Evolutionary conservation across 1,139 yeast species (phyloP), one percentile per base, ranked within the genome.

Genomic region (Saccharomyces uvarum): DNA sequence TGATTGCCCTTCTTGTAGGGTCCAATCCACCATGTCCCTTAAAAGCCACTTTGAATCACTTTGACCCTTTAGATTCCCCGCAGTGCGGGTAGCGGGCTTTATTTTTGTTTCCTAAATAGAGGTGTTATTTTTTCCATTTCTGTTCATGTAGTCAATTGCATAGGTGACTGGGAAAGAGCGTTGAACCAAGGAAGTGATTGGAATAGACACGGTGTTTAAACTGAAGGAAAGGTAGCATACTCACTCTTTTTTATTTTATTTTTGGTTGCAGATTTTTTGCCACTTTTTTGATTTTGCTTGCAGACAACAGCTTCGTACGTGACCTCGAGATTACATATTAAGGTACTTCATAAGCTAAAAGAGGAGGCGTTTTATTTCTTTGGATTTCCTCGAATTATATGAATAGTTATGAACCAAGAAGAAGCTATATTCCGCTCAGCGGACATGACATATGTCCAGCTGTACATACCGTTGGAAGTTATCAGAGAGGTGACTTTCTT

Each of bases 371-470:
- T 11, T 19, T 38, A 4, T 9, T 16, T 38, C 42, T 14, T 31
- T 24, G 49, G 42, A 8, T 26, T 21, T 19, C 51, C 54, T 33
- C 53, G 55, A 26, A 48, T 52, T 9, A 46, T 14, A 26, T 33
- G 44, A n/a, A 49, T 53, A 47, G 42, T 24, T 48, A 59, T 59
- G 63, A 54, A 50, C 7, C 49, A 54, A 33, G 65, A 64, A 51
- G 69, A 64, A 54, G 64, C 68, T 24, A 63, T 65, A 7, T 63
- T 53, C 56, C 63, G 68, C 64, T 86, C 93, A 52, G 93, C 93
- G 80, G 87, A 83, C 63, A 86, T 86, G 93, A 81, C 88, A 24
- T 78, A 84, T 70, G 81, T 85, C 48, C 88, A 86, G 67, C 71
- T 86, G 63, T 86, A 84, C 65, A 82, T 86, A 53, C 90, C 91